A percentile compares a stretch with the other conserved stretches of the same genome.
phyloP scores from a whole-genome alignment of 345 rosid genomes.

The Salix koriyanagi region DNA sequence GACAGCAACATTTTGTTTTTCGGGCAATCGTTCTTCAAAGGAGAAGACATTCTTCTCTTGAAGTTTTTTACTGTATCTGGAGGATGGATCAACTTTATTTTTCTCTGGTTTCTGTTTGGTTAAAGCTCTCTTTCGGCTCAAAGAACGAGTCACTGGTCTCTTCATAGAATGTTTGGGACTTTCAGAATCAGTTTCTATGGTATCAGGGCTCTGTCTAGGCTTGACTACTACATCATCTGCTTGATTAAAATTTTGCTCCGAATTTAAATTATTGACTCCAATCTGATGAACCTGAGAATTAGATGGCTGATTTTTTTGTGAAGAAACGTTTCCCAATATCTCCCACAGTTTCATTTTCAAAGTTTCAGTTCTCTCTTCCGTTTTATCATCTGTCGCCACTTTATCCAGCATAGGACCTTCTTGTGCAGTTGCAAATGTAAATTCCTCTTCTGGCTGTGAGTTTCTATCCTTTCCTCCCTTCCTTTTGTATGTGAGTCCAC shows the following conservation, averaged over 20 bases:
- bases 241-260: conserved; percentile 25
- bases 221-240: conserved; percentile 29
- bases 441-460: conserved; percentile 43
- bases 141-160: conserved; percentile 64
- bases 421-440: conserved; percentile 40
- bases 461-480: conserved; percentile 30
- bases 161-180: conserved; percentile 40
- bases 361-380: conserved; percentile 45
- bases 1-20: conserved; percentile 28
- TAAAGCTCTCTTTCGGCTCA: conserved; percentile 42
- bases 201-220: conserved; percentile 57
- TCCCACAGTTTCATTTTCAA: conserved; percentile 78
- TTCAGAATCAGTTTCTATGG: conserved; percentile 79
- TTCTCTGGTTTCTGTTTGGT: conserved; percentile 28
- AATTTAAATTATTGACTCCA: conserved; percentile 31
- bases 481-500: conserved; percentile 37
- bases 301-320: conserved; percentile 50
- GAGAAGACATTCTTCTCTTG: conserved; percentile 42
- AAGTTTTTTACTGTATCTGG: conserved; percentile 30
- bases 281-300: conserved; percentile 37
- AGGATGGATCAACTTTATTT: conserved; percentile 30
- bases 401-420: conserved; percentile 31
- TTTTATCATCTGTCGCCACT: conserved; percentile 30
- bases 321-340: conserved; percentile 61
- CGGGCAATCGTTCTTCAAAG: conserved; percentile 45